These are phyloP conservation scores for Talaromyces amestolkiae DNA, from an alignment of 2,329 filamentous ascomycete species.

Conservation along the genomic window DNA sequence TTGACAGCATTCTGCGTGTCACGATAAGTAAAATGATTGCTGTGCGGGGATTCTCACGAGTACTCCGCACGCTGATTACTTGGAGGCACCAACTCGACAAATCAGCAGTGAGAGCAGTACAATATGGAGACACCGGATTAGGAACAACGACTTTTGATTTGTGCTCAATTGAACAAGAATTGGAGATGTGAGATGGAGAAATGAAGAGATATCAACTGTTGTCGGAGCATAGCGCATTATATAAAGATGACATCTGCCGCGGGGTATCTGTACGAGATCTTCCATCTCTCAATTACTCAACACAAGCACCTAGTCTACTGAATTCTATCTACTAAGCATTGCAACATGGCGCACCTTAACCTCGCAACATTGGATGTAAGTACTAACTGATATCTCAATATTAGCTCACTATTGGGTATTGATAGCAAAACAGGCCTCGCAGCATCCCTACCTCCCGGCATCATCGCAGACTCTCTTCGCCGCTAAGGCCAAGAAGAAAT, in stretches of 20 bases:
- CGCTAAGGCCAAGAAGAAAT: conserved; percentile 71
- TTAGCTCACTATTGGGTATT: no score
- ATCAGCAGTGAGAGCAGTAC: background rate
- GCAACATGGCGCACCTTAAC: conserved; percentile 34
- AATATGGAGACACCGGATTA: background rate
- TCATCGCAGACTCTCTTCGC: conserved; percentile 73
- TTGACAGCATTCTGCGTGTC: background rate
- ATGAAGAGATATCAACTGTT: background rate
- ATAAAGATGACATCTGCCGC: conserved; percentile 17
- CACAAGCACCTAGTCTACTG: background rate
- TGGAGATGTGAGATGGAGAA: background rate
- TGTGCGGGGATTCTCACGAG: background rate
- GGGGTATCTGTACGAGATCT: background rate
- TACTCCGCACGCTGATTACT: conserved; percentile 12
- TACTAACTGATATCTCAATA: background rate
- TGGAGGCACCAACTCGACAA: background rate
- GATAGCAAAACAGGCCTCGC: conserved; percentile 26
- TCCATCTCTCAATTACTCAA: background rate
- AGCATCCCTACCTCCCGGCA: conserved; percentile 62
- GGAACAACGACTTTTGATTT: background rate
- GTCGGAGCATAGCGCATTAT: conserved; percentile 10
- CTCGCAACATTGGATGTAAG: conserved; percentile 46
- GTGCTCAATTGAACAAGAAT: background rate
- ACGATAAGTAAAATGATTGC: background rate
- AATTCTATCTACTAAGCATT: background rate